Evolutionary conservation across 805 yeast species (phyloP).

Genomic region (Wickerhamomyces alni): DNA sequence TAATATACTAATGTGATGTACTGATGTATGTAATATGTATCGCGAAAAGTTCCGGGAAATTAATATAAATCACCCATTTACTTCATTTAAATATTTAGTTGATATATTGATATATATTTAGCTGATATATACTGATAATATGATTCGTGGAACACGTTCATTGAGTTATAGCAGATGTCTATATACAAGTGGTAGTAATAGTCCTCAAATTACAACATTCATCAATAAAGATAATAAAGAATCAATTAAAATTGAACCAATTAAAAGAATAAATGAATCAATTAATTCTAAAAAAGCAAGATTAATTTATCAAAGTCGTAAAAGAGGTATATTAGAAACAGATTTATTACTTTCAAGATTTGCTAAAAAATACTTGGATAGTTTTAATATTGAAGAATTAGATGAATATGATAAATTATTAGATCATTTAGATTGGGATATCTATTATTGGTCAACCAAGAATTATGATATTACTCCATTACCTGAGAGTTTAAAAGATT

Average conservation of each 20-base stretch:
- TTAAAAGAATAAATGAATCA: conserved; percentile 68
- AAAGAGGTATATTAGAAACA: conserved; percentile 92
- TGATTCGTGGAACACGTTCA: too few relatives aligned
- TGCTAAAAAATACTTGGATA: conserved; percentile 65
- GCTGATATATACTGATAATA: too few relatives aligned
- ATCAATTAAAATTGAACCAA: conserved; percentile 56
- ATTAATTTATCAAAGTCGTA: conserved; percentile 83
- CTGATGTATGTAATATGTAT: too few relatives aligned
- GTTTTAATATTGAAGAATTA: conserved; percentile 57
- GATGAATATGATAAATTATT: conserved; percentile 80
- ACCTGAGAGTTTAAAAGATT: conserved; percentile 79
- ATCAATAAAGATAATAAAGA: conserved; percentile 13
- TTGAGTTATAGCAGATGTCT: background rate
- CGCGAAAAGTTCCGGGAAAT: too few relatives aligned
- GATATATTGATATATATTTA: too few relatives aligned
- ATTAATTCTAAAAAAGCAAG: conserved; percentile 79
- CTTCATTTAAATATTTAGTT: too few relatives aligned
- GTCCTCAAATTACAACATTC: conserved; percentile 19
- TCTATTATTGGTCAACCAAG: conserved; percentile 94
- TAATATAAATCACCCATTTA: too few relatives aligned
- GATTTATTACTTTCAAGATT: conserved; percentile 81
- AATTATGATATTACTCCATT: conserved; percentile 77
- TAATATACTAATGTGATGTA: too few relatives aligned
- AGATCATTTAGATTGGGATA: conserved; percentile 98
- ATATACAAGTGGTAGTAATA: conserved; percentile 3